Evolutionary conservation across 1,284 basidiomycete genomes (phyloP).

Genomic region (Fomitopsis pinicola): DNA sequence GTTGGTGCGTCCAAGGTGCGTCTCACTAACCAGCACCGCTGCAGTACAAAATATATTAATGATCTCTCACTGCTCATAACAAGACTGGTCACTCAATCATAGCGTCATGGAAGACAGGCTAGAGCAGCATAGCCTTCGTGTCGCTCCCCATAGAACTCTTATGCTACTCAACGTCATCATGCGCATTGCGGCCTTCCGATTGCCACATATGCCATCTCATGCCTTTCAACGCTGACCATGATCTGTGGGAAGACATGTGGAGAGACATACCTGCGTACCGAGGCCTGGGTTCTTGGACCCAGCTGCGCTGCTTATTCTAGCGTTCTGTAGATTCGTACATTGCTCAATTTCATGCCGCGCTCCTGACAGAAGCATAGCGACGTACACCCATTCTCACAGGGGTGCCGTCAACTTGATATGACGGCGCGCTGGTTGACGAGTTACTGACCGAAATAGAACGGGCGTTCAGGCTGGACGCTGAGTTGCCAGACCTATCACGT

Average conservation of each 20-base stretch:
- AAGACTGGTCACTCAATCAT: no score
- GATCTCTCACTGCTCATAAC: no score
- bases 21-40: no score
- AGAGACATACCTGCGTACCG: not conserved
- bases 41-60: no score
- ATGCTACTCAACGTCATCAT: not conserved
- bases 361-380: not conserved
- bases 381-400: not conserved
- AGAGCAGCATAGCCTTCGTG: not conserved
- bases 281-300: not conserved
- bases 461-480: conserved; percentile 5
- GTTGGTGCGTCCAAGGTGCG: no score
- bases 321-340: not conserved
- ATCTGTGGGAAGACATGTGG: not conserved
- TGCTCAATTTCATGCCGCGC: not conserved
- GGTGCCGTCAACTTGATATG: not conserved
- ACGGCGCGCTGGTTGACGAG: not conserved
- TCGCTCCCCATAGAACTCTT: not conserved
- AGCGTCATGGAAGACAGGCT: no score
- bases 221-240: not conserved
- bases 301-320: not conserved
- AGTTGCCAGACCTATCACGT: conserved; percentile 1
- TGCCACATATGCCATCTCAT: not conserved
- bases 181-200: not conserved
- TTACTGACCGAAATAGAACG: not conserved